Evolutionary conservation across 495 filamentous ascomycete species (phyloP), one percentile per base, ranked within the genome.

Genomic region (Penicillium coffeae): DNA sequence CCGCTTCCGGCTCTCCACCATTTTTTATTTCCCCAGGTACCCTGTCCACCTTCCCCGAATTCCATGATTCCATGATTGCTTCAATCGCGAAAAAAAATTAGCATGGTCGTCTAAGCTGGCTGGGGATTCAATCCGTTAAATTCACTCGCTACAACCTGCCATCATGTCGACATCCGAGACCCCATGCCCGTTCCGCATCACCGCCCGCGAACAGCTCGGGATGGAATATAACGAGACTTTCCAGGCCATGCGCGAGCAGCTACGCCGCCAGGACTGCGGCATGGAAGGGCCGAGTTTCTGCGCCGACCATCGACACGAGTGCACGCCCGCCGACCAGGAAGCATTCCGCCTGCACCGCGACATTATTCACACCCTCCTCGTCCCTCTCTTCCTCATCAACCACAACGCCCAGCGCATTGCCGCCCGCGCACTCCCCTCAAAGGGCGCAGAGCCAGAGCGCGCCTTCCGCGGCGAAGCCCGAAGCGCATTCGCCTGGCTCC

Each of bases 301-400:
- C 54, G 42, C 62, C n/a, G 54, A 55, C 38, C 78, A 82, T 54
- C 59, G 51, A 34, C 60, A 69, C 42, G 59, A 60, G 38, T 74
- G 70, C 56, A 59, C 62, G 43, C 36, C 56, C 19, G 49, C 69
- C 37, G 68, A 72, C 33, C 69, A 75, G 54, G 68, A 70, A 40
- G 60, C 65, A 18, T 81, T 77, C 62, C 70, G 80, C 5, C 65
- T 82, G n/a, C 78, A 83, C 46, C 77, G 79, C 52, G 80, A 83
- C 41, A 73, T 83, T 45, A 77, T 82, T 46, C 78, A 83, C 54
- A 78, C 79, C 33, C 68, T 83, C 14, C 69, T 81, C 40, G 71
- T 79, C 12, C 80, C 81, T 8, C 62, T 84, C 8, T 75, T 80
- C 51, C 67, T 80, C 42, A 75, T 83, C 47, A 78, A 77, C 62